These are phyloP conservation scores for Gastrodia elata DNA, from an alignment of 106 monocot genomes.

Conservation along the genomic window DNA sequence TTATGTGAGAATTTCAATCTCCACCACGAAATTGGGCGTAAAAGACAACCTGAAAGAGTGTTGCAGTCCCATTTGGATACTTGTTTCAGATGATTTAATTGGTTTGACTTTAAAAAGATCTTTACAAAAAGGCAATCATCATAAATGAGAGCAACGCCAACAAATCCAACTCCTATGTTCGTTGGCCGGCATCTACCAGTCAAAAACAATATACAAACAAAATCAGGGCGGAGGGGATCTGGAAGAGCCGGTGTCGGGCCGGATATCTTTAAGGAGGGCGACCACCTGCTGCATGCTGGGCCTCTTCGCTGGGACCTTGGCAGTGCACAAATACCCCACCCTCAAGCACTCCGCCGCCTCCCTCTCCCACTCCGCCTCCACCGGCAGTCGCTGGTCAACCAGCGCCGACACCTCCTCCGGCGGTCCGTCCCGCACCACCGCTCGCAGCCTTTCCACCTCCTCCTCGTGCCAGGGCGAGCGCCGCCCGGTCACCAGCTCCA, in stretches of 20 bases:
- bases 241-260: not conserved
- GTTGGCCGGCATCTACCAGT: not conserved
- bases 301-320: conserved; percentile 43
- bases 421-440: conserved; percentile 29
- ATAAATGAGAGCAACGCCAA: not conserved
- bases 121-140: not conserved
- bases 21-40: too few relatives aligned
- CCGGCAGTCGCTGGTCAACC: conserved; percentile 35
- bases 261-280: conserved; percentile 67
- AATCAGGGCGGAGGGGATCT: not conserved
- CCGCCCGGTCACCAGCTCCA: conserved; percentile 71
- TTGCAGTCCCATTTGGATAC: too few relatives aligned
- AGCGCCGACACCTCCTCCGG: conserved; percentile 15
- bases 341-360: conserved; percentile 54
- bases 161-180: not conserved
- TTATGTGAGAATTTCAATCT: too few relatives aligned
- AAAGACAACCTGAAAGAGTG: too few relatives aligned
- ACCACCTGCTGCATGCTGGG: conserved; percentile 85
- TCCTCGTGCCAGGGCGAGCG: conserved; percentile 26
- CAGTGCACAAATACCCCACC: conserved; percentile 73
- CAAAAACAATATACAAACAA: not conserved
- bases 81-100: too few relatives aligned
- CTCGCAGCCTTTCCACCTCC: conserved; percentile 34
- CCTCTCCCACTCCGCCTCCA: conserved; percentile 21
- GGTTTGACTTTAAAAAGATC: too few relatives aligned